phyloP scores from a whole-genome alignment of 768 basidiomycete species.

The Leccinum rimulosum region DNA sequence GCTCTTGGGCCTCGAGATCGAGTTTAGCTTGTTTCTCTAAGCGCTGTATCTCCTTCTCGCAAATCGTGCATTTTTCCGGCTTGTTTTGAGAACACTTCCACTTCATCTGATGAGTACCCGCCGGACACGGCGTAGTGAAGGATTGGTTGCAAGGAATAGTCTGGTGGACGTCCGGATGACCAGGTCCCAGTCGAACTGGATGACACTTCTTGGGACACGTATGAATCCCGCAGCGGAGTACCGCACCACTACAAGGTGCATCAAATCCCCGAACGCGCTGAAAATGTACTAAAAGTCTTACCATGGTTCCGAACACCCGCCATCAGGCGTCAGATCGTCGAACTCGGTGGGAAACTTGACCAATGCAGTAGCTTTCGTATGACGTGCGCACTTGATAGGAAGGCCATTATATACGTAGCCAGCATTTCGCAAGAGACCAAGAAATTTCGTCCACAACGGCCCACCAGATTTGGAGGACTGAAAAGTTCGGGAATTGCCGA shows the following conservation, averaged over 20 bases:
- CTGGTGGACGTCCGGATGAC: slow-evolving; percentile 20
- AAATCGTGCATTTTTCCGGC: slow-evolving; percentile 41
- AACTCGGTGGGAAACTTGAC: slow-evolving; percentile 48
- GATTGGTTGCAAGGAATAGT: slow-evolving; percentile 42
- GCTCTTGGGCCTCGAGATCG: slow-evolving; percentile 41
- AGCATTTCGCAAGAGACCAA: slow-evolving; percentile 40
- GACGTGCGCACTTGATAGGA: slow-evolving; percentile 56
- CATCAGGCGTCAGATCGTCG: slow-evolving; percentile 51
- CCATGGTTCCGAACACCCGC: slow-evolving; percentile 63
- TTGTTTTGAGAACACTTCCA: slow-evolving; percentile 44
- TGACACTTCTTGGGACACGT: slow-evolving; percentile 62
- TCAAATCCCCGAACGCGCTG: not conserved
- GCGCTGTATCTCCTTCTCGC: slow-evolving; percentile 42
- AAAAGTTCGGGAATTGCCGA: slow-evolving; percentile 66
- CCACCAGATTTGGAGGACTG: slow-evolving; percentile 46
- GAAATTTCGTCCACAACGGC: slow-evolving; percentile 50
- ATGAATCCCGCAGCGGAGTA: slow-evolving; percentile 52
- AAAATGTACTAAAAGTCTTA: slow-evolving; percentile 26
- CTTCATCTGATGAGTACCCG: slow-evolving; percentile 39
- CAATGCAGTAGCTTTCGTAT: slow-evolving; percentile 40
- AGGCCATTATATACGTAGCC: slow-evolving; percentile 57
- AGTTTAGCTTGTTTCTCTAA: slow-evolving; percentile 40
- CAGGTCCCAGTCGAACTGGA: slow-evolving; percentile 50
- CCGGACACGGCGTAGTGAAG: slow-evolving; percentile 38
- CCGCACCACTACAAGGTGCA: slow-evolving; percentile 38